Evolutionary conservation across 805 yeast genomes (phyloP).

Genomic region (Hyphopichia homilentoma): DNA sequence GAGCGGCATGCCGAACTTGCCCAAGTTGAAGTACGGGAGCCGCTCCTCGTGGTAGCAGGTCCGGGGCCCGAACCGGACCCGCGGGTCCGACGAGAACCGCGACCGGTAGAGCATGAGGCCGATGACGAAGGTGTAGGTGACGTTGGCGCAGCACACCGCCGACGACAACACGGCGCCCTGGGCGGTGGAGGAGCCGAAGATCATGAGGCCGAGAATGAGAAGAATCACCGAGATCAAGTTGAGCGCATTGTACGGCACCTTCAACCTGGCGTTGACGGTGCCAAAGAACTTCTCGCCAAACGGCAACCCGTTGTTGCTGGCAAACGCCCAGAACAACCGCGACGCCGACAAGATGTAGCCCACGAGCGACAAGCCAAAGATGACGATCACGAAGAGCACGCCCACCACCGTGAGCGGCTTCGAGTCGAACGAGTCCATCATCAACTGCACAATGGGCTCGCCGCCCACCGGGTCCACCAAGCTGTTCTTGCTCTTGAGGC

Average conservation of each 20-base stretch:
- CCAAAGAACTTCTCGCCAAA: slow-evolving; percentile 23
- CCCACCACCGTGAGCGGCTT: slow-evolving; percentile 24
- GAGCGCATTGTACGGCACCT: slow-evolving; percentile 20
- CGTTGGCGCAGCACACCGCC: slow-evolving; percentile 24
- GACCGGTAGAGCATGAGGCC: slow-evolving; percentile 13
- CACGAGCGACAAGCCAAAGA: slow-evolving; percentile 14
- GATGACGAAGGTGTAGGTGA: slow-evolving; percentile 28
- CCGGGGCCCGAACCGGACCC: slow-evolving; percentile 7
- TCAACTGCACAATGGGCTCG: slow-evolving; percentile 18
- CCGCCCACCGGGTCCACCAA: slow-evolving; percentile 18
- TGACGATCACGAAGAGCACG: slow-evolving; percentile 10
- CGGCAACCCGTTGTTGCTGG: slow-evolving; percentile 30
- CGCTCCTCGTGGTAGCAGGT: background rate
- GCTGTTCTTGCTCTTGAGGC: slow-evolving; percentile 12
- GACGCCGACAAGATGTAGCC: slow-evolving; percentile 24
- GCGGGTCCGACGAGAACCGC: slow-evolving; percentile 7
- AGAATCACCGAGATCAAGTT: slow-evolving; percentile 18
- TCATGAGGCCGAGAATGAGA: slow-evolving; percentile 22
- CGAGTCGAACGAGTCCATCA: slow-evolving; percentile 20
- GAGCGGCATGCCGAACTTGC: slow-evolving; percentile 12
- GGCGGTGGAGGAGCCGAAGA: slow-evolving; percentile 25
- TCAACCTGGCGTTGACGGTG: slow-evolving; percentile 15
- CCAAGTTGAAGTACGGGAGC: slow-evolving; percentile 12
- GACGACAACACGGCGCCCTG: slow-evolving; percentile 30
- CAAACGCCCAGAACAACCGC: slow-evolving; percentile 30